phyloP scores from a whole-genome alignment of 177 flowering plant genomes.

The Vitis hybrid region DNA sequence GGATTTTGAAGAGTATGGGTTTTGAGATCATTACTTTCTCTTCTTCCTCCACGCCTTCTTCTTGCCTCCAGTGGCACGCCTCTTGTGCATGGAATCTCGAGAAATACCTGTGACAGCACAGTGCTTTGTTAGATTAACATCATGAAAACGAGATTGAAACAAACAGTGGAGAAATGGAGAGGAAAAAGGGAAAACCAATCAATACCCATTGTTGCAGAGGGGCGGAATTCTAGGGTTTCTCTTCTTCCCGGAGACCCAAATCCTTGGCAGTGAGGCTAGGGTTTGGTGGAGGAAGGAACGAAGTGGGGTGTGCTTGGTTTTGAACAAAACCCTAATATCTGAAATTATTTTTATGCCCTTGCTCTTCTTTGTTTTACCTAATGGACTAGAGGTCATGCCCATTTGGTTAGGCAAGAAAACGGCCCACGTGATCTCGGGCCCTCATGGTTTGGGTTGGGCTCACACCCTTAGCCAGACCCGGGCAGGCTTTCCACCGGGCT shows the following conservation, averaged over 20 bases:
- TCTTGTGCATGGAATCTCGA: slow-evolving; percentile 56
- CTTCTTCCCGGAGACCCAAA: neutral
- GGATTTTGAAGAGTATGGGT: too few relatives aligned
- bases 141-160: neutral
- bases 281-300: neutral
- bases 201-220: slow-evolving; percentile 25
- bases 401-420: too few relatives aligned
- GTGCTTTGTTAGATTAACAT: neutral
- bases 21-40: slow-evolving; percentile 29
- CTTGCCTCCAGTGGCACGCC: slow-evolving; percentile 58
- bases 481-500: too few relatives aligned
- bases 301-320: neutral
- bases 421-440: too few relatives aligned
- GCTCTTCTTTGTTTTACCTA: neutral
- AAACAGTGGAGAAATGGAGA: neutral
- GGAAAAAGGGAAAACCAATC: neutral
- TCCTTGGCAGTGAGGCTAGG: neutral
- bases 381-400: too few relatives aligned
- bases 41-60: slow-evolving; percentile 58
- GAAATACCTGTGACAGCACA: slow-evolving; percentile 31
- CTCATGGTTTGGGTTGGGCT: too few relatives aligned
- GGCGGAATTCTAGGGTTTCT: neutral
- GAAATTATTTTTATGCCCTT: slow-evolving; percentile 10
- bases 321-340: slow-evolving; percentile 14
- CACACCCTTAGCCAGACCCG: too few relatives aligned